Conservation (phyloP, 2,329 filamentous ascomycete species). For the Ploettnerulaceae sp. region DNA sequence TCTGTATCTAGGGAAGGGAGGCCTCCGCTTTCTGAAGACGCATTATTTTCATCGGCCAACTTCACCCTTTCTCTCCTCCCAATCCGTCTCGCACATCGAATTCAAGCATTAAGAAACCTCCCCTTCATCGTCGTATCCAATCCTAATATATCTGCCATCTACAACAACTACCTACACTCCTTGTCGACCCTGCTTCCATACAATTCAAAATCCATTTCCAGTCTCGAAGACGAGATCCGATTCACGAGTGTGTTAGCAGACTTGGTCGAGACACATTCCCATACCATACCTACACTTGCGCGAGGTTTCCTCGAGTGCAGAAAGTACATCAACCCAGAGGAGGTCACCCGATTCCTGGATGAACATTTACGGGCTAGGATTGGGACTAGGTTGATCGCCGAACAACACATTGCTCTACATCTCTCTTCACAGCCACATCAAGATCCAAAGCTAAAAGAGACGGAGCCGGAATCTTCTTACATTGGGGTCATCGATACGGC, state of each 20-base stretch:
- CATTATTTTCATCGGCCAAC: constrained; percentile 85
- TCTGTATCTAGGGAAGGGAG: constrained; percentile 58
- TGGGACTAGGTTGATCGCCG: constrained; percentile 87
- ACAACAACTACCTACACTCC: constrained; percentile 93
- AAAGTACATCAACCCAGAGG: constrained; percentile 75
- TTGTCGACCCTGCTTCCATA: constrained; percentile 87
- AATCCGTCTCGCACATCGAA: constrained; percentile 86
- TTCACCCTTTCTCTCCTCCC: constrained; percentile 92
- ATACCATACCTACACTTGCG: constrained; percentile 90
- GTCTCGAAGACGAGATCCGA: constrained; percentile 77
- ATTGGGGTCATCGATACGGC: constrained; percentile 95
- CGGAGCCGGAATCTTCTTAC: constrained; percentile 55
- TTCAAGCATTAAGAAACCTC: constrained; percentile 86
- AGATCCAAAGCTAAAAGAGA: constrained; percentile 47
- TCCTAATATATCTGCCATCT: constrained; percentile 87
- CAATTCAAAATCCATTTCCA: constrained; percentile 53
- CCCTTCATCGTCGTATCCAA: constrained; percentile 99
- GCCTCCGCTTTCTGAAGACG: constrained; percentile 74
- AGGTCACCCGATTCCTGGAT: constrained; percentile 90
- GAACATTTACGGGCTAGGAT: constrained; percentile 91
- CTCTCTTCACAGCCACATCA: constrained; percentile 67
- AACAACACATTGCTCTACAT: constrained; percentile 94
- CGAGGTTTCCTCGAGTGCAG: constrained; percentile 89
- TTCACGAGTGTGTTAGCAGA: constrained; percentile 94
- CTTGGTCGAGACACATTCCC: constrained; percentile 88